Evolutionary conservation across 345 rosid genomes (phyloP).

Genomic region (Litchi chinensis): DNA sequence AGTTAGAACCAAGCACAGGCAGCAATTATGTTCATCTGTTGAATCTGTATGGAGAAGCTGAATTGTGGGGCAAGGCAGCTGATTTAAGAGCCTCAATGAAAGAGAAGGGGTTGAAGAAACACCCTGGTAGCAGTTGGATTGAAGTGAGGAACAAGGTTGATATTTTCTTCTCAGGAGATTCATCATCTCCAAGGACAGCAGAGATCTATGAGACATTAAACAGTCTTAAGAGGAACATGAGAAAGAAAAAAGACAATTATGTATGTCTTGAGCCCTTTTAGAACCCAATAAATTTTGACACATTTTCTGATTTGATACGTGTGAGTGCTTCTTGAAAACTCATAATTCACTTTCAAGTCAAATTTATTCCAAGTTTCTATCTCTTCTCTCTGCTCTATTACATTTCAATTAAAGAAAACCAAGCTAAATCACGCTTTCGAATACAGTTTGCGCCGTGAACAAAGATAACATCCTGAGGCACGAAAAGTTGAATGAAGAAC

Average conservation of each 20-base stretch:
- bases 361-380: neutral
- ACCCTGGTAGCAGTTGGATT: conserved; percentile 86
- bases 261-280: neutral
- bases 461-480: neutral
- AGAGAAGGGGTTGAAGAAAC: conserved; percentile 67
- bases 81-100: conserved; percentile 56
- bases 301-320: neutral
- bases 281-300: no score
- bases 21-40: conserved; percentile 64
- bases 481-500: neutral
- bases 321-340: neutral
- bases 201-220: conserved; percentile 47
- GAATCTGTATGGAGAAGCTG: conserved; percentile 70
- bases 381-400: neutral
- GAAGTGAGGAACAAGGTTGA: conserved; percentile 45
- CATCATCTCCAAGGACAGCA: conserved; percentile 41
- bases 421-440: neutral
- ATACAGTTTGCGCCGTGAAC: neutral
- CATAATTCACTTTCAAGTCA: no score
- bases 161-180: conserved; percentile 65
- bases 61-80: conserved; percentile 59
- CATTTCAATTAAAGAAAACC: neutral
- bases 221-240: conserved; percentile 45
- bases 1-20: conserved; percentile 56
- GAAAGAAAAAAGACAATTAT: conserved; percentile 26